A percentile compares a stretch with the other conserved stretches of the same genome.
phyloP scores from a whole-genome alignment of 768 basidiomycete genomes.

The Kwoniella heveanensis region DNA sequence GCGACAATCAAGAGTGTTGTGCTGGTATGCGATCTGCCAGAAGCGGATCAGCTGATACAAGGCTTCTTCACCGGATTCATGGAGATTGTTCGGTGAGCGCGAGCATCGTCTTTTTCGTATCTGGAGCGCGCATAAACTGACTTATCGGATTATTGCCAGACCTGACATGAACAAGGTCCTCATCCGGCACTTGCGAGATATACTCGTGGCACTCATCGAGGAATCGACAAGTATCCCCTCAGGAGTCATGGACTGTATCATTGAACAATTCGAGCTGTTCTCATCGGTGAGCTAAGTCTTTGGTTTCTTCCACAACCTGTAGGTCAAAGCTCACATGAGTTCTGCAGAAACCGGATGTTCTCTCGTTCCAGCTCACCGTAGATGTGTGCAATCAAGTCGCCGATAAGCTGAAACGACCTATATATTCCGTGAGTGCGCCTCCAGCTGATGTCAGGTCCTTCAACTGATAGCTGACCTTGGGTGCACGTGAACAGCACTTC shows the following conservation, averaged over 20 bases:
- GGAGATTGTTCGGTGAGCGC: constrained; percentile 65
- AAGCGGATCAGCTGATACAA: constrained; percentile 73
- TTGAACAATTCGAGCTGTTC: constrained; percentile 69
- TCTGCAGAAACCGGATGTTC: constrained; percentile 30
- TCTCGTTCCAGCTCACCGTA: constrained; percentile 75
- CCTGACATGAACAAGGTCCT: constrained; percentile 50
- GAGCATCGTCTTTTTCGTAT: not conserved
- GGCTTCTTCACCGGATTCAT: constrained; percentile 85
- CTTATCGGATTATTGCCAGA: constrained; percentile 7
- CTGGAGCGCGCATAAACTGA: not conserved
- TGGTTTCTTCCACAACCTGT: not conserved
- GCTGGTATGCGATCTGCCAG: constrained; percentile 86
- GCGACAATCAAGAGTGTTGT: constrained; percentile 94
- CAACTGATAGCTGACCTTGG: not conserved
- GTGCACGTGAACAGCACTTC: constrained; percentile 64
- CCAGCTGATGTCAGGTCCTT: too few species aligned
- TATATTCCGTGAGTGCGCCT: constrained; percentile 63
- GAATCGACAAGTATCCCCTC: constrained; percentile 76
- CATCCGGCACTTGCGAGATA: constrained; percentile 70
- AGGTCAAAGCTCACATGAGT: not conserved
- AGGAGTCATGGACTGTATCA: constrained; percentile 75
- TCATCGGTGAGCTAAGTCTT: constrained; percentile 27
- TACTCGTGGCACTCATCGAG: constrained; percentile 84
- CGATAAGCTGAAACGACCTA: constrained; percentile 83
- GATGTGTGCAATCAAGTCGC: constrained; percentile 80